phyloP scores from a whole-genome alignment of 2,329 filamentous ascomycete genomes.

The Ophiocordyceps camponoti-rufipedis region DNA sequence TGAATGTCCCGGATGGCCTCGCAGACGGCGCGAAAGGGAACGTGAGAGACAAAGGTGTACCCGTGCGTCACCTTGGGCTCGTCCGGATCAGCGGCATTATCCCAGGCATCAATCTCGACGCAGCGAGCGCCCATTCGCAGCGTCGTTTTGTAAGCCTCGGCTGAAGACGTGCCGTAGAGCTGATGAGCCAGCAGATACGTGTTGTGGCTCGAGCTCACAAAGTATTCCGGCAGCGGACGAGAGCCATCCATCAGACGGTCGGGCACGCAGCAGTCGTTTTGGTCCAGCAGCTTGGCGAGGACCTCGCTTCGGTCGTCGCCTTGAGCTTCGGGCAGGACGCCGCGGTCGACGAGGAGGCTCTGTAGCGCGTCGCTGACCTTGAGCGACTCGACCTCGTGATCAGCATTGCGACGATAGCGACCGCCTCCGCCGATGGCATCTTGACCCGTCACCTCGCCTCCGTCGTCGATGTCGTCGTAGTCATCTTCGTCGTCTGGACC shows the following conservation, averaged over 20 bases:
- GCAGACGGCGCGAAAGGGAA: conserved; percentile 46
- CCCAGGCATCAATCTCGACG: conserved; percentile 60
- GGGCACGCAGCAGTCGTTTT: conserved; percentile 39
- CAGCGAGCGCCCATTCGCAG: conserved; percentile 46
- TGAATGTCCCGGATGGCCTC: conserved; percentile 44
- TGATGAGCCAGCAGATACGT: conserved; percentile 56
- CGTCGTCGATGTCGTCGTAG: conserved; percentile 14
- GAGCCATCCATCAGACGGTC: conserved; percentile 33
- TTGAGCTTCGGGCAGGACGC: conserved; percentile 28
- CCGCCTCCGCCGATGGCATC: conserved; percentile 40
- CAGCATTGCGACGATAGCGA: conserved; percentile 29
- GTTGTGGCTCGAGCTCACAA: conserved; percentile 56
- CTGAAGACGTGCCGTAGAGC: conserved; percentile 44
- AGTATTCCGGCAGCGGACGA: conserved; percentile 49
- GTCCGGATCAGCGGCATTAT: conserved; percentile 37
- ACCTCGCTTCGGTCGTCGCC: conserved; percentile 24
- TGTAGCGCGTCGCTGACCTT: conserved; percentile 40
- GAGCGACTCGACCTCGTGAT: conserved; percentile 31
- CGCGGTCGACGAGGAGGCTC: conserved; percentile 33
- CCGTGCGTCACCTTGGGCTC: conserved; percentile 57
- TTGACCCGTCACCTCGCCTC: conserved; percentile 13
- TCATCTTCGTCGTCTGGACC: conserved; percentile 9
- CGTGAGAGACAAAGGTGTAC: conserved; percentile 48
- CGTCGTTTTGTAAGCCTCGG: conserved; percentile 43
- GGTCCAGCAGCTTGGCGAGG: conserved; percentile 32